These are phyloP conservation scores for Vigna unguiculata DNA, from an alignment of 306 rosid species.

Conservation along the genomic window DNA sequence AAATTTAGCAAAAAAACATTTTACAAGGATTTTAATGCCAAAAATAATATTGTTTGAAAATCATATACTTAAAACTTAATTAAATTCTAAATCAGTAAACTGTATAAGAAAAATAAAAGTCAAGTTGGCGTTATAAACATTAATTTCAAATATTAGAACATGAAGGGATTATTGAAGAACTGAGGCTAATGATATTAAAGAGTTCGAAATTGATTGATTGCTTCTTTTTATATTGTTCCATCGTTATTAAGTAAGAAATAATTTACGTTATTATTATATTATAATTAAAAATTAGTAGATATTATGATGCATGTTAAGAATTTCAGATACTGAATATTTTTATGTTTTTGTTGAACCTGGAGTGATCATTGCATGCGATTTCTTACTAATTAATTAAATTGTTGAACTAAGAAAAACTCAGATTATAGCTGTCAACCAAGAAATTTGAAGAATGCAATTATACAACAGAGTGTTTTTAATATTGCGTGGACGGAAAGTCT, in stretches of 20 bases:
- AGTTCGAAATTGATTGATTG: neutral
- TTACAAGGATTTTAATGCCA: too few species aligned
- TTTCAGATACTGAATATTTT: neutral
- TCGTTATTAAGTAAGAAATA: neutral
- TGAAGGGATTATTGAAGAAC: too few species aligned
- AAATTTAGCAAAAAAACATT: too few species aligned
- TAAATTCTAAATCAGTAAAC: too few species aligned
- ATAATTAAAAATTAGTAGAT: too few species aligned
- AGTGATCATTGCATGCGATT: neutral
- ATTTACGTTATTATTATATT: neutral
- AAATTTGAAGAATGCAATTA: neutral
- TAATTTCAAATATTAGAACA: too few species aligned
- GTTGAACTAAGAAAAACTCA: neutral
- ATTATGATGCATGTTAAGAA: neutral
- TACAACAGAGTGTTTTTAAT: neutral
- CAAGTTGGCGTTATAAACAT: too few species aligned
- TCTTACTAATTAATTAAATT: neutral
- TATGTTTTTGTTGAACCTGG: neutral
- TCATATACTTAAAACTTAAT: too few species aligned
- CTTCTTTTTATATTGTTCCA: neutral
- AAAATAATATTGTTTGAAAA: too few species aligned
- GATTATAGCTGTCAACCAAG: neutral
- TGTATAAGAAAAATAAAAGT: too few species aligned
- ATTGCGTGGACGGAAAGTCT: conserved; percentile 72
- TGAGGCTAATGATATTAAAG: too few species aligned